Evolutionary conservation across 768 basidiomycete species (phyloP).

Genomic region (Collybia nuda): DNA sequence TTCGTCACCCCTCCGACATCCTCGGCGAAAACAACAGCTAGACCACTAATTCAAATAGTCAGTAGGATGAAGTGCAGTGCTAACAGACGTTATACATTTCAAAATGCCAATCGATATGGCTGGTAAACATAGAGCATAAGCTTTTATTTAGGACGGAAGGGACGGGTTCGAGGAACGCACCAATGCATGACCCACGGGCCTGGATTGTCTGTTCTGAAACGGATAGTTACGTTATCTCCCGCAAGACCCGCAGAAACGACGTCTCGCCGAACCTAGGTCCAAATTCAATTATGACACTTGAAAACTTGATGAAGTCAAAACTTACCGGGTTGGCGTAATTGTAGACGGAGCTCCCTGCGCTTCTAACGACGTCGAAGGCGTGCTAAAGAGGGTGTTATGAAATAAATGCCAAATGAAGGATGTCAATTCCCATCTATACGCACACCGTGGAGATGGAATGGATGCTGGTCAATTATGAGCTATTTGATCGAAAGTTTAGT

Average conservation of each 20-base stretch:
- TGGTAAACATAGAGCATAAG: slow-evolving; percentile 4
- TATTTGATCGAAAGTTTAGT: not conserved
- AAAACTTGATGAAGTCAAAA: slow-evolving; percentile 7
- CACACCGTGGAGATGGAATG: slow-evolving; percentile 41
- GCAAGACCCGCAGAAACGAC: slow-evolving; percentile 34
- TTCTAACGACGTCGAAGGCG: slow-evolving; percentile 33
- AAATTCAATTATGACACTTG: not conserved
- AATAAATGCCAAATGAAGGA: not conserved
- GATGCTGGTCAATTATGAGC: slow-evolving; percentile 28
- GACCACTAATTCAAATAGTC: slow-evolving; percentile 6
- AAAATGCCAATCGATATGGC: slow-evolving; percentile 37
- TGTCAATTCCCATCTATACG: not conserved
- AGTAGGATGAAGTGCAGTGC: not conserved
- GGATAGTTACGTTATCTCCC: slow-evolving; percentile 41
- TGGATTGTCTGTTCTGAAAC: slow-evolving; percentile 61
- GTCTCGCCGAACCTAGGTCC: slow-evolving; percentile 33
- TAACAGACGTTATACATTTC: slow-evolving; percentile 15
- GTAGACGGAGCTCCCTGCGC: slow-evolving; percentile 24
- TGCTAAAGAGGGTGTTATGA: slow-evolving; percentile 21
- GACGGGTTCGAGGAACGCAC: not conserved
- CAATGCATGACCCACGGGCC: slow-evolving; percentile 50
- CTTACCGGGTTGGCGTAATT: slow-evolving; percentile 48
- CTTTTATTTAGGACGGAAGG: not conserved
- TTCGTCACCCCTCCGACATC: not conserved
- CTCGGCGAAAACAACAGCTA: slow-evolving; percentile 19